These are phyloP conservation scores for Crithidia brevicula DNA, from an alignment of 208 protist species.

Conservation along the genomic window DNA sequence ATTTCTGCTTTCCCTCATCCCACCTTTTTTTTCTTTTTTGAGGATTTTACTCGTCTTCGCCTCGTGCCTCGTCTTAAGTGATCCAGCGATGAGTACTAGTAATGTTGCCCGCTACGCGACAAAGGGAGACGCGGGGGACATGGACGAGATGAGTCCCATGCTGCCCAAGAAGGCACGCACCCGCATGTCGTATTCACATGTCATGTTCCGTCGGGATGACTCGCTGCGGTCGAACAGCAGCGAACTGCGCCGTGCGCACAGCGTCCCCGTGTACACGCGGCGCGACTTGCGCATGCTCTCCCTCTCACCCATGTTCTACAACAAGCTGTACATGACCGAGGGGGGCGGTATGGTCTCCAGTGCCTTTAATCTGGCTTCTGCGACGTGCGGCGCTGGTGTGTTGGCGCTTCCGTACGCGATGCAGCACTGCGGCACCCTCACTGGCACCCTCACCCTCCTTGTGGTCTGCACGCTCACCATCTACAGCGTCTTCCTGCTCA, in stretches of 20 bases:
- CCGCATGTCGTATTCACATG: slow-evolving; percentile 44
- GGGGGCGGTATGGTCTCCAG: slow-evolving; percentile 67
- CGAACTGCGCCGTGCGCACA: slow-evolving; percentile 35
- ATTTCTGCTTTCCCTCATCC: not conserved
- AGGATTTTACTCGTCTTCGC: no score
- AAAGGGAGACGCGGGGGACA: slow-evolving; percentile 1
- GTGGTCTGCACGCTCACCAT: slow-evolving; percentile 57
- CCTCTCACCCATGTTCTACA: slow-evolving; percentile 56
- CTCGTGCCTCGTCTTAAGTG: no score
- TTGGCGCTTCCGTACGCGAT: slow-evolving; percentile 82
- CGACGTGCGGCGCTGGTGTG: slow-evolving; percentile 75
- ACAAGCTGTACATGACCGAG: slow-evolving; percentile 56
- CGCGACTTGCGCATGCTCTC: slow-evolving; percentile 29
- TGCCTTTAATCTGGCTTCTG: slow-evolving; percentile 81
- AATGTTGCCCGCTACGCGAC: not conserved
- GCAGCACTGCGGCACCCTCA: slow-evolving; percentile 53
- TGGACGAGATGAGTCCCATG: slow-evolving; percentile 34
- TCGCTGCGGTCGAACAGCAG: not conserved
- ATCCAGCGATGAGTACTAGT: slow-evolving; percentile 1
- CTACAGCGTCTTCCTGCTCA: slow-evolving; percentile 79
- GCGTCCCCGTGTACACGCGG: slow-evolving; percentile 36
- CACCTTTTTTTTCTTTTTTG: slow-evolving; percentile 6
- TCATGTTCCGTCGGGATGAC: slow-evolving; percentile 1
- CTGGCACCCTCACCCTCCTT: slow-evolving; percentile 50
- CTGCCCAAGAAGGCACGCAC: slow-evolving; percentile 16